Base-by-base conservation (phyloP, 768 basidiomycete genomes). In the Kwoniella heveanensis region DNA sequence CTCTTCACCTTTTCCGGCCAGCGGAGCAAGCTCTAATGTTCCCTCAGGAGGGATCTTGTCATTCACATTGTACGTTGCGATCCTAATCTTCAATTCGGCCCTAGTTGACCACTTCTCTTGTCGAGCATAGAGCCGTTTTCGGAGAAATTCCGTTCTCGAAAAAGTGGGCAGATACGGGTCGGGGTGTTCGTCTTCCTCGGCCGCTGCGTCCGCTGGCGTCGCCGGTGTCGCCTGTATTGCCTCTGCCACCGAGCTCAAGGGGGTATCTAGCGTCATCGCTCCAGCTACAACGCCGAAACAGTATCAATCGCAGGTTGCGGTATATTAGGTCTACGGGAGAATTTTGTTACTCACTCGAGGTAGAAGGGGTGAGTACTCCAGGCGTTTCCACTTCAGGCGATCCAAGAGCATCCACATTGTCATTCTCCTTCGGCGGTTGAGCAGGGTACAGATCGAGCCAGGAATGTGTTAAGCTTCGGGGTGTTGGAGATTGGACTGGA, bases 11-110 rank as follows among this genome's bases (percentile, higher is more conserved):
- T 58, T 37, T 27, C 73, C 73, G 1, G 62, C 71, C 9, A 74
- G 47, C 15, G 68, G 58, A 19, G 50, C 54, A 1, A 77, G 54
- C 32, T 74, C 72, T 13, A 37, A 60, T 13, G 72, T 69, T 4
- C 66, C 69, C 12, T 57, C 52, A 5, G 72, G 75, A 8, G 75
- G 75, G 7, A 77, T 54, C 30, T 66, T 67, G 32, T 77, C 75
- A 54, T 77, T 77, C 13, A 77, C 75, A 37, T 77, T 77, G 54
- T 72, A 77, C 1, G 75, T 77, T 3, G 63, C 65, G 25, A 70
- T 46, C 5, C 75, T 71, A 15, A 77, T 66, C 26, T 71, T 74
- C 19, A 72, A 30, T 26, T 57, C 39, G 8, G 46, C 15, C 27
- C 59, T 54, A 5, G 37, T 50, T 0, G 75, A 74, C 72, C 72